A percentile compares a stretch with the other conserved stretches of the same genome.
Conservation (phyloP, 2,329 filamentous ascomycete genomes). For the Colletotrichum brevisporum region DNA sequence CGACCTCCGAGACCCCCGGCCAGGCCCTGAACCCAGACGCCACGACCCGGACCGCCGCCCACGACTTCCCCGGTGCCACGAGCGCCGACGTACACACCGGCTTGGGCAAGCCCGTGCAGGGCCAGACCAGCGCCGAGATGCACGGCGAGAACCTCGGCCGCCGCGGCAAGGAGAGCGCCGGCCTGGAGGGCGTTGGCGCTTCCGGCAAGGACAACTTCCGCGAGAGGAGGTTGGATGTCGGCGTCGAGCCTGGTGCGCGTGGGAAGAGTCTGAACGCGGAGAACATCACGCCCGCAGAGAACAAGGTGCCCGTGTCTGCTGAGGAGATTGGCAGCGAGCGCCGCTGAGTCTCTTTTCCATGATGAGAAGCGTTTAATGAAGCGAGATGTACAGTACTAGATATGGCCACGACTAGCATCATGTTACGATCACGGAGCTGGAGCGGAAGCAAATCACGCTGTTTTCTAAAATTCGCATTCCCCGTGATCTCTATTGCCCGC, state of each 20-base stretch:
- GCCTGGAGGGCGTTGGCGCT: slow-evolving; percentile 56
- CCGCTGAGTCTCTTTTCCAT: background rate
- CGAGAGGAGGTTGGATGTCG: slow-evolving; percentile 50
- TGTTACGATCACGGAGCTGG: background rate
- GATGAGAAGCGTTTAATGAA: background rate
- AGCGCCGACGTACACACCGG: slow-evolving; percentile 60
- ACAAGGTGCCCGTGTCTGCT: slow-evolving; percentile 44
- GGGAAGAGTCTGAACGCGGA: slow-evolving; percentile 43
- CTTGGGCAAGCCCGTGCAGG: slow-evolving; percentile 59
- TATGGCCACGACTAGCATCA: slow-evolving; percentile 11
- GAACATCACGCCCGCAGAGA: slow-evolving; percentile 46
- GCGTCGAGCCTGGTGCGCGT: slow-evolving; percentile 42
- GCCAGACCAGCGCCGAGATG: slow-evolving; percentile 58
- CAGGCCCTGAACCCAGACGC: slow-evolving; percentile 49
- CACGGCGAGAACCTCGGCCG: slow-evolving; percentile 49
- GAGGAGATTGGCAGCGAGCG: slow-evolving; percentile 46
- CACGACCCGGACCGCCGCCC: slow-evolving; percentile 48
- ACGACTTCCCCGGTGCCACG: slow-evolving; percentile 59
- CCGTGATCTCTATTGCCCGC: background rate
- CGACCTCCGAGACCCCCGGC: slow-evolving; percentile 52
- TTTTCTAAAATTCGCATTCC: background rate
- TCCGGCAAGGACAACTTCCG: slow-evolving; percentile 48
- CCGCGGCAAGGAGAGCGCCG: slow-evolving; percentile 54
- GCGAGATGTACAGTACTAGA: background rate
- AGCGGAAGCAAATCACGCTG: background rate